These are phyloP conservation scores for Leptomonas pyrrhocoris DNA, from an alignment of 208 protist species.

Conservation along the genomic window DNA sequence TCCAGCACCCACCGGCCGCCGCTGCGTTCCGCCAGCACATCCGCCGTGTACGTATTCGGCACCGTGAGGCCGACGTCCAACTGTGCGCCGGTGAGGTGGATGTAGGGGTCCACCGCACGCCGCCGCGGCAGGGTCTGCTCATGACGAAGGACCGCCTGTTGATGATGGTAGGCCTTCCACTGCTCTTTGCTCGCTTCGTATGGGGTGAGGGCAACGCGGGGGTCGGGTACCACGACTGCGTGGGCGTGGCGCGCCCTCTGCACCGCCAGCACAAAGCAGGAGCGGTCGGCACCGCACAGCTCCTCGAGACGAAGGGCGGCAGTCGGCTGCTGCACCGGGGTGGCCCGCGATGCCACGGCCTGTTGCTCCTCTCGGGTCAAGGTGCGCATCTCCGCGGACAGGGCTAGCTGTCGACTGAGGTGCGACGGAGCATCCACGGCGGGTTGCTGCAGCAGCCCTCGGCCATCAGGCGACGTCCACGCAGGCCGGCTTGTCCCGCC, in stretches of 20 bases:
- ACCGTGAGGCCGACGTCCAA: conserved; percentile 29
- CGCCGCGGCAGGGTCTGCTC: conserved; percentile 71
- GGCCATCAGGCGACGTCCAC: conserved; percentile 25
- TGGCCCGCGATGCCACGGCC: conserved; percentile 3
- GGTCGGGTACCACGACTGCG: conserved; percentile 4
- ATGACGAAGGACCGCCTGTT: conserved; percentile 67
- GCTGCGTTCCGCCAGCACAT: conserved; percentile 36
- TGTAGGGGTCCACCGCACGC: conserved; percentile 57
- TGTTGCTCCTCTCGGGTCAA: conserved; percentile 13
- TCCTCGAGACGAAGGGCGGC: neutral
- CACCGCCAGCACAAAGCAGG: conserved; percentile 53
- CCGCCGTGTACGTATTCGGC: conserved; percentile 53
- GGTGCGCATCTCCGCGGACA: conserved; percentile 41
- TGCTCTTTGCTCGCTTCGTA: conserved; percentile 18
- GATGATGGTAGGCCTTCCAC: conserved; percentile 37
- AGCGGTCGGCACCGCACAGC: conserved; percentile 22
- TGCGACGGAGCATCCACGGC: conserved; percentile 39
- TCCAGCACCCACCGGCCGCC: conserved; percentile 62
- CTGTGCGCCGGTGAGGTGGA: conserved; percentile 64
- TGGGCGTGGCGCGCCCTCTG: conserved; percentile 43
- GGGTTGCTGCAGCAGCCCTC: conserved; percentile 30
- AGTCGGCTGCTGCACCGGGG: conserved; percentile 14
- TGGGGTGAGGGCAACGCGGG: conserved; percentile 14
- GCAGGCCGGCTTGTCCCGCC: conserved; percentile 13
- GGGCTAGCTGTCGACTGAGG: conserved; percentile 47